These are phyloP conservation scores for Simmondsia chinensis DNA, from an alignment of 148 eudicot species.

Conservation along the genomic window DNA sequence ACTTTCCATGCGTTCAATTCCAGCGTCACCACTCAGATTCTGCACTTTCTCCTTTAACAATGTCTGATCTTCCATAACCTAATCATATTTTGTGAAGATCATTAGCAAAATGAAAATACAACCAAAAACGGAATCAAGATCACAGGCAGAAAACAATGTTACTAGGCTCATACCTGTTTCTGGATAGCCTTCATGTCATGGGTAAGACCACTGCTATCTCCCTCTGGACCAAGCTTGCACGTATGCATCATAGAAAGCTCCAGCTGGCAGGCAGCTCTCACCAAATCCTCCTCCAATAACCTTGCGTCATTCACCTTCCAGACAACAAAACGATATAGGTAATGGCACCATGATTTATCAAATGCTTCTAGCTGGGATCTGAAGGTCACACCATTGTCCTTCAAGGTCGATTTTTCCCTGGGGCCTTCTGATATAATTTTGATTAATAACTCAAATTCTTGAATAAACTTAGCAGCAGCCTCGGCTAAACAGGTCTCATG, in stretches of 20 bases:
- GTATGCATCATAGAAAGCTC: conserved; percentile 96
- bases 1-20: conserved; percentile 72
- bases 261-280: conserved; percentile 90
- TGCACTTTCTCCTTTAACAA: conserved; percentile 78
- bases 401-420: conserved; percentile 8
- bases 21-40: conserved; percentile 80
- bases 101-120: too few species aligned
- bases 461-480: conserved; percentile 69
- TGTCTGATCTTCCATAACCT: conserved; percentile 82
- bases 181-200: conserved; percentile 93
- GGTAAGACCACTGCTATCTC: conserved; percentile 50
- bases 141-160: too few species aligned
- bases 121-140: too few species aligned
- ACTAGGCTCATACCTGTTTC: conserved; percentile 51
- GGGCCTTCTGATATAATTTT: conserved; percentile 40
- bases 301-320: conserved; percentile 95
- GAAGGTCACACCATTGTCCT: conserved; percentile 22
- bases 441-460: conserved; percentile 63
- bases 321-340: conserved; percentile 72
- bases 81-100: conserved; percentile 1
- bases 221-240: conserved; percentile 70
- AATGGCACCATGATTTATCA: conserved; percentile 95
- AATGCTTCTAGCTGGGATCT: conserved; percentile 73
- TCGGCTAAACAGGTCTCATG: conserved; percentile 66
- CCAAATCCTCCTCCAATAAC: conserved; percentile 87